Percentiles rank a stretch among this genome's conserved stretches.
Conservation (phyloP, 2,329 filamentous ascomycete species). For the Fusarium brevicatenulatum region DNA sequence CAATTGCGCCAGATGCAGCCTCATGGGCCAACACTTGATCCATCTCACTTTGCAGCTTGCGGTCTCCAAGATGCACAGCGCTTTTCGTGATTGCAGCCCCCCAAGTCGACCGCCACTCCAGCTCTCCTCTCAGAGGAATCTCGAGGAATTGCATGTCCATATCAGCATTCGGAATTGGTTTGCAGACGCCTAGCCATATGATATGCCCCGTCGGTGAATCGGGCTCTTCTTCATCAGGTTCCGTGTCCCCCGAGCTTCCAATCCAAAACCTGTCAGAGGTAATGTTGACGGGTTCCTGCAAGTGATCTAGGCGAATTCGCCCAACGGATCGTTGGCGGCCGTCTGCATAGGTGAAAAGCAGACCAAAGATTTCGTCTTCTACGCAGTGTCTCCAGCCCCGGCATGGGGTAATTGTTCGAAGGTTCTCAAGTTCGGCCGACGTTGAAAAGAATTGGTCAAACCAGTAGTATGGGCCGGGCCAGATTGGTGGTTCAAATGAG, state of each 20-base stretch:
- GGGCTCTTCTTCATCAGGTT: too few species aligned
- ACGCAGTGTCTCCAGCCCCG: fast-evolving
- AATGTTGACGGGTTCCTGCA: not conserved
- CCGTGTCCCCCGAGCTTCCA: not conserved
- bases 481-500: not conserved
- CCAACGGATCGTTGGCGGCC: not conserved
- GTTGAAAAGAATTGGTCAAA: not conserved
- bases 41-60: not conserved
- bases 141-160: not conserved
- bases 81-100: too few species aligned
- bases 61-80: not conserved
- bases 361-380: not conserved
- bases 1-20: not conserved
- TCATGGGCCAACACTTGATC: not conserved
- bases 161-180: not conserved
- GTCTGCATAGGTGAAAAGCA: not conserved
- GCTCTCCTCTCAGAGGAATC: not conserved
- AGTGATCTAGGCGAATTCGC: not conserved
- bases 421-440: not conserved
- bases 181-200: not conserved
- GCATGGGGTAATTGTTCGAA: not conserved
- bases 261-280: not conserved
- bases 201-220: not conserved
- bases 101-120: not conserved
- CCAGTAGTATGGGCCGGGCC: not conserved